These are phyloP conservation scores for Cladosporium austrohemisphaericum DNA, from an alignment of 2,329 filamentous ascomycete genomes.

Conservation along the genomic window DNA sequence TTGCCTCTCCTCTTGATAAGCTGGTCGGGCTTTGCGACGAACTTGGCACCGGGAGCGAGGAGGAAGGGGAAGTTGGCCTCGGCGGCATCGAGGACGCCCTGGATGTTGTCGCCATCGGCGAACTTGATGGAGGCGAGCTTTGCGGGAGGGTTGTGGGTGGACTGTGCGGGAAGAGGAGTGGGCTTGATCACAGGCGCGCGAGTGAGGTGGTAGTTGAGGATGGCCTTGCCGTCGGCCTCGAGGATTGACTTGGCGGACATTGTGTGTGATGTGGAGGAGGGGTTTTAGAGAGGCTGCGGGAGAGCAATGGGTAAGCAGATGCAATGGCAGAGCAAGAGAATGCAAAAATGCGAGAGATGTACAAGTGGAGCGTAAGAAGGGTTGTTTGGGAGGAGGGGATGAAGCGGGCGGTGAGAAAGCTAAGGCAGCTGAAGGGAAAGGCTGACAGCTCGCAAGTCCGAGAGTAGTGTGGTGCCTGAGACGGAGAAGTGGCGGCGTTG, in stretches of 20 bases:
- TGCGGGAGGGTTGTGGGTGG: conserved; percentile 87
- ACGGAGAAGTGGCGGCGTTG: background rate
- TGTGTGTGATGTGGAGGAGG: conserved; percentile 35
- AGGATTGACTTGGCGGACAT: conserved; percentile 97
- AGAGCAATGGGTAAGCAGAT: conserved; percentile 23
- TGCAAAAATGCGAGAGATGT: conserved; percentile 12
- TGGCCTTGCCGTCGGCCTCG: conserved; percentile 99
- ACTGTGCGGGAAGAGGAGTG: conserved; percentile 76
- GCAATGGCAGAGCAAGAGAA: conserved; percentile 9
- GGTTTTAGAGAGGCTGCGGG: conserved; percentile 11
- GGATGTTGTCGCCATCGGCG: conserved; percentile 78
- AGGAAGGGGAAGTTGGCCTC: conserved; percentile 98
- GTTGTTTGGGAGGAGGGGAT: conserved; percentile 1
- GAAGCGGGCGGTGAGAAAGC: conserved; percentile 21
- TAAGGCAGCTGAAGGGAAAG: conserved; percentile 16
- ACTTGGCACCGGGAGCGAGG: conserved; percentile 75
- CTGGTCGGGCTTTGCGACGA: conserved; percentile 99
- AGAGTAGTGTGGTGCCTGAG: conserved; percentile 6
- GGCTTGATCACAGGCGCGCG: conserved; percentile 97
- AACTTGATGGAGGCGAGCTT: conserved; percentile 92
- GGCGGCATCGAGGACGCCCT: conserved; percentile 85
- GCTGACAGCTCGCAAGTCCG: conserved; percentile 14
- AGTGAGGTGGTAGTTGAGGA: conserved; percentile 99
- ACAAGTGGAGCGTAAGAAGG: conserved; percentile 1
- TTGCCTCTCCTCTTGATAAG: conserved; percentile 99